Evolutionary conservation across 2,329 filamentous ascomycete species (phyloP), one percentile per base, ranked within the genome.

Genomic region (Paramyrothecium roridum): DNA sequence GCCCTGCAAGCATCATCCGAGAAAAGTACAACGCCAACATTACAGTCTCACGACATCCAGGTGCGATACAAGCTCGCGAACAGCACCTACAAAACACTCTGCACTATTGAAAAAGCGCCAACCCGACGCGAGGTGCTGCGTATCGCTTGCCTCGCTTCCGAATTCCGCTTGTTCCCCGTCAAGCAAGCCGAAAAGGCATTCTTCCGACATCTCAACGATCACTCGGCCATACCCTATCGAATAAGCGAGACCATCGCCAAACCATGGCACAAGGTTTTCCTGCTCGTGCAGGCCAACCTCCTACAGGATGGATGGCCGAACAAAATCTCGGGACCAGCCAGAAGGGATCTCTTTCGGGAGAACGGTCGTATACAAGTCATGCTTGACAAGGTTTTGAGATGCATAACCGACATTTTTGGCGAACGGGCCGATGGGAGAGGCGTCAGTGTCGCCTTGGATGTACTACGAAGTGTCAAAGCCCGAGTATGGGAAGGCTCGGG

Each of bases 401-500:
- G 75, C 47, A 54, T 73, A 4, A 63, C 68, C 3, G 75, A 78
- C 43, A 63, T 77, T 2, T 62, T 72, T 19, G 75, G 74, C 1
- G 56, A 67, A 11, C 65, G 68, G 11, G 50, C 56, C 1, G 91
- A 98, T 67, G 87, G 90, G 0, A 70, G 85, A 4, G 82, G 88
- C 2, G 80, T 85, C 2, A 82, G 82, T 26, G 85, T 86, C 57
- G 88, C 88, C 7, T 79, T 98, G 2, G 89, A 93, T 65, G 80
- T 98, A 7, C 82, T 88, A 50, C 82, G 93, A 55, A 91, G 90
- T 60, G 74, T 98, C 52, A 82, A 84, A 21, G 89, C 92, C 2
- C 83, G 82, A 1, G 78, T 80, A 1, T 96, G 93, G 95, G 95
- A 99, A 65, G 86, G 89, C 34, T 89, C 86, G 2, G 84, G 90